Evolutionary conservation across 257 asterid genomes (phyloP).

Genomic region (Nicotiana knightiana): DNA sequence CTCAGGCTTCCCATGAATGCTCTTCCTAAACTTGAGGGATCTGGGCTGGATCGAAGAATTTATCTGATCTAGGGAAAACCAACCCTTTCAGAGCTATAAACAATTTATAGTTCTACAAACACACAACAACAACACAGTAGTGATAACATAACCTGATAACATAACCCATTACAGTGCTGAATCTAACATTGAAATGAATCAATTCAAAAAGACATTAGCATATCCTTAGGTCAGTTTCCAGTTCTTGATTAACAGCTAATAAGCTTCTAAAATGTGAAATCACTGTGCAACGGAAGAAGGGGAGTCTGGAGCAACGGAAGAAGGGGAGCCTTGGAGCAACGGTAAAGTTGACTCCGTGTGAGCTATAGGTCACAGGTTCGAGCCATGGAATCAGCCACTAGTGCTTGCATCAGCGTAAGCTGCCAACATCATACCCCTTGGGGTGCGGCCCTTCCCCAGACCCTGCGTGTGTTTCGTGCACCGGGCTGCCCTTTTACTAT

Average conservation of each 20-base stretch:
- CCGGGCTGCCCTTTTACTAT: too few relatives aligned
- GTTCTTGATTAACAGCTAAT: neutral
- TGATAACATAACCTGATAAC: neutral
- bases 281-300: neutral
- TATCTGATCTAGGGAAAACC: slow-evolving; percentile 63
- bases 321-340: too few relatives aligned
- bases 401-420: too few relatives aligned
- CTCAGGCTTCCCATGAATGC: slow-evolving; percentile 83
- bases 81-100: slow-evolving; percentile 10
- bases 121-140: neutral
- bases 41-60: slow-evolving; percentile 49
- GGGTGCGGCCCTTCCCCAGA: too few relatives aligned
- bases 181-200: neutral
- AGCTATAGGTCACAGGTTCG: too few relatives aligned
- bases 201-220: too few relatives aligned
- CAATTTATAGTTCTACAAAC: neutral
- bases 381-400: too few relatives aligned
- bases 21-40: slow-evolving; percentile 65
- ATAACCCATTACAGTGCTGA: neutral
- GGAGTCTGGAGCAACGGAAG: too few relatives aligned
- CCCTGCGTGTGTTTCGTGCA: too few relatives aligned
- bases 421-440: too few relatives aligned
- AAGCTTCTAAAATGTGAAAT: neutral
- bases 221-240: neutral
- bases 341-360: too few relatives aligned